A percentile compares a stretch with the other conserved stretches of the same genome.
These are phyloP conservation scores for Magnusiomyces paraingens DNA, from an alignment of 1,139 yeast species.

Conservation along the genomic window DNA sequence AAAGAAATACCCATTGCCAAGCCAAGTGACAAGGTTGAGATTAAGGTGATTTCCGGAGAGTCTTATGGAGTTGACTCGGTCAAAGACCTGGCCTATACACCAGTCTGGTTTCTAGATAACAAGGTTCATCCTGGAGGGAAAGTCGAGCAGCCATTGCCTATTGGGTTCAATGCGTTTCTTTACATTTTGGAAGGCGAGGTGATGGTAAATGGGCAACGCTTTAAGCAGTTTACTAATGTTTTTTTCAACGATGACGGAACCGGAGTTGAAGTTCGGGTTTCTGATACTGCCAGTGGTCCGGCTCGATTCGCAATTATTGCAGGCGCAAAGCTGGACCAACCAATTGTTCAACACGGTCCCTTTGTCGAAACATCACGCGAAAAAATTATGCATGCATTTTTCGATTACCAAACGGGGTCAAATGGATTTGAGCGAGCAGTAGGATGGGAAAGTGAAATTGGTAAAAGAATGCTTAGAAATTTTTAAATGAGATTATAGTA, in stretches of 20 bases:
- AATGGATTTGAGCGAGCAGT: slow-evolving; percentile 63
- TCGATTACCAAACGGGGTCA: slow-evolving; percentile 17
- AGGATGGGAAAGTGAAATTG: slow-evolving; percentile 61
- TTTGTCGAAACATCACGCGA: slow-evolving; percentile 60
- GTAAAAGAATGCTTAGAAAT: background rate
- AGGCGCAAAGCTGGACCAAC: slow-evolving; percentile 63
- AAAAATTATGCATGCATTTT: slow-evolving; percentile 53
- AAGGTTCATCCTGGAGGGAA: slow-evolving; percentile 61
- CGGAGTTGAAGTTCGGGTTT: slow-evolving; percentile 24
- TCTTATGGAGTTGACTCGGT: slow-evolving; percentile 69
- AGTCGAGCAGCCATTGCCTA: slow-evolving; percentile 54
- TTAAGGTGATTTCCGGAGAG: slow-evolving; percentile 73
- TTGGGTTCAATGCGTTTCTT: slow-evolving; percentile 63
- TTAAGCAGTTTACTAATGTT: slow-evolving; percentile 40
- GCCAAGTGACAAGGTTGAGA: slow-evolving; percentile 63
- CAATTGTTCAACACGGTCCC: slow-evolving; percentile 73
- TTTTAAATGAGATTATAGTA: too few relatives aligned
- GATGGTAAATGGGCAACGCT: slow-evolving; percentile 33
- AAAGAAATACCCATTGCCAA: slow-evolving; percentile 64
- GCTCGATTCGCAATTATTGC: slow-evolving; percentile 41
- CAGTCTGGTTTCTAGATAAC: slow-evolving; percentile 68
- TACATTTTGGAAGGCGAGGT: slow-evolving; percentile 65
- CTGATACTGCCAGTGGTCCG: slow-evolving; percentile 18
- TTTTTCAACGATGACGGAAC: slow-evolving; percentile 33
- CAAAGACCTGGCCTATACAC: slow-evolving; percentile 72